These are phyloP conservation scores for Hypoxylon sp. DNA, from an alignment of 2,329 filamentous ascomycete genomes.

Conservation along the genomic window DNA sequence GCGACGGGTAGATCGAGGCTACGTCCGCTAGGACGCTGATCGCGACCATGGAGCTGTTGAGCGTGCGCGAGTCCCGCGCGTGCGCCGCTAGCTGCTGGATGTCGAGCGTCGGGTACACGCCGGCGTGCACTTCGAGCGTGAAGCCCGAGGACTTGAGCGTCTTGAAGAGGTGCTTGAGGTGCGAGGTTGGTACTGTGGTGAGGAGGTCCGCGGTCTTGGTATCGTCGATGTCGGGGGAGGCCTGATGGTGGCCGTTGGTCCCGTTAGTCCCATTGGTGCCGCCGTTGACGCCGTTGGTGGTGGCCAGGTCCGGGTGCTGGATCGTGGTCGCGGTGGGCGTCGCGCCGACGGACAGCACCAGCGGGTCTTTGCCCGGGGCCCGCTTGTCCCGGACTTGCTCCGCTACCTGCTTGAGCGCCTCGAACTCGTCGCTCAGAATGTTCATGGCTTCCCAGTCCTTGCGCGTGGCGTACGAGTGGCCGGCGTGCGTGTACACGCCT, in stretches of 20 bases:
- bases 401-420: conserved; percentile 65
- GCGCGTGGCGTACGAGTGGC: conserved; percentile 76
- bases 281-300: not conserved
- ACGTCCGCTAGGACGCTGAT: conserved; percentile 81
- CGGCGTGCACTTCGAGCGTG: conserved; percentile 79
- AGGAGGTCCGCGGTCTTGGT: conserved; percentile 45
- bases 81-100: conserved; percentile 84
- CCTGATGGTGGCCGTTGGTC: not conserved
- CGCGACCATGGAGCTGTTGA: conserved; percentile 71
- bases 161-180: conserved; percentile 60
- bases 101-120: conserved; percentile 82
- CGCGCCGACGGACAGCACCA: conserved; percentile 79
- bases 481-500: conserved; percentile 81
- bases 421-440: conserved; percentile 72
- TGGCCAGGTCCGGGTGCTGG: conserved; percentile 65
- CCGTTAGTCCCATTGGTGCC: conserved; percentile 4
- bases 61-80: conserved; percentile 61
- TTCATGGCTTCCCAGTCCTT: conserved; percentile 69
- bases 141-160: conserved; percentile 58
- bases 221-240: conserved; percentile 36
- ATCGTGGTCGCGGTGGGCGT: conserved; percentile 80
- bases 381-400: conserved; percentile 54
- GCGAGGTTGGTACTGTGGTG: conserved; percentile 49
- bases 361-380: conserved; percentile 43
- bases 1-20: conserved; percentile 74